These are phyloP conservation scores for Flaveria trinervia DNA, from an alignment of 129 eudicot species.

Conservation along the genomic window DNA sequence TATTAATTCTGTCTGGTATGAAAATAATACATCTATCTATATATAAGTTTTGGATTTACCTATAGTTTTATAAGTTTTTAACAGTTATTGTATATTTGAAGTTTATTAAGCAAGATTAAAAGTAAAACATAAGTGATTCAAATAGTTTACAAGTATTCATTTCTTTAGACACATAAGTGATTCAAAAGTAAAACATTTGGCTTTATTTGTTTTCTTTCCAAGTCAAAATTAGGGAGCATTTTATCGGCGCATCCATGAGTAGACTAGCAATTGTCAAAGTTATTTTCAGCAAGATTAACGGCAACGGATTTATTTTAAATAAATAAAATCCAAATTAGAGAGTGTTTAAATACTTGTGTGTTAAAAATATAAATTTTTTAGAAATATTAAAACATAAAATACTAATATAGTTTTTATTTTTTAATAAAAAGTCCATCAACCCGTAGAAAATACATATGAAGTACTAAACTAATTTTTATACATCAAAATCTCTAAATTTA, in stretches of 20 bases:
- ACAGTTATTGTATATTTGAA: neutral
- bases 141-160: neutral
- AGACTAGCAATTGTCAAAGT: conserved; percentile 14
- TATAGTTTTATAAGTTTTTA: neutral
- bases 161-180: neutral
- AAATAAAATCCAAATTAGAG: no score
- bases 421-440: neutral
- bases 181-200: no score
- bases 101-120: neutral
- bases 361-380: no score
- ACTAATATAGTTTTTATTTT: no score
- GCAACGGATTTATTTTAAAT: neutral
- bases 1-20: neutral
- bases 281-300: conserved; percentile 7
- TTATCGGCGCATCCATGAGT: neutral
- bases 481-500: neutral
- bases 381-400: no score
- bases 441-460: no score
- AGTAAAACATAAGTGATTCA: neutral
- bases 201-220: neutral
- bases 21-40: neutral
- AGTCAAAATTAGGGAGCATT: conserved; percentile 17
- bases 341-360: no score
- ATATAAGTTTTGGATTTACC: neutral
- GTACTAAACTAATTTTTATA: no score